A percentile compares a stretch with the other conserved stretches of the same genome.
phyloP scores from a whole-genome alignment of 2,329 filamentous ascomycete genomes.

The Penicillium hesseltinei region DNA sequence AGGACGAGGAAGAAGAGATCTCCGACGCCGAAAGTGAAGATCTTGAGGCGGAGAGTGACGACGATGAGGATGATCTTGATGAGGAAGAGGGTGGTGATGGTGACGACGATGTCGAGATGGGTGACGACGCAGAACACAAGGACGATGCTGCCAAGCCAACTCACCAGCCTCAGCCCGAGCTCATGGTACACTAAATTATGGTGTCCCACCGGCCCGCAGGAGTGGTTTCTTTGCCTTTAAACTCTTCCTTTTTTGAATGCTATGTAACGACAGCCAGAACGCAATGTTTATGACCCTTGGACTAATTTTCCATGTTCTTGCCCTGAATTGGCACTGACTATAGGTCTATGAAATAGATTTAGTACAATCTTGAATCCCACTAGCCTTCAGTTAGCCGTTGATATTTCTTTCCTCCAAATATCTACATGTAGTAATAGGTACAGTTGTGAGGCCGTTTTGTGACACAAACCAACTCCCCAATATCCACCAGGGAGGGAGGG shows the following conservation, averaged over 20 bases:
- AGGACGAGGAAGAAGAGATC: conserved; percentile 62
- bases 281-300: conserved; percentile 30
- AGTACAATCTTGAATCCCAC: conserved; percentile 8
- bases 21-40: conserved; percentile 77
- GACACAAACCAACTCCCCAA: background rate
- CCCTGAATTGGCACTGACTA: conserved; percentile 20
- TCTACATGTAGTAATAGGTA: background rate
- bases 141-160: conserved; percentile 33
- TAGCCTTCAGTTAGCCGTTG: background rate
- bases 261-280: conserved; percentile 31
- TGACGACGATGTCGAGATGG: conserved; percentile 59
- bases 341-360: conserved; percentile 30
- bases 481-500: too few species aligned
- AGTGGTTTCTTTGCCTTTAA: conserved; percentile 6
- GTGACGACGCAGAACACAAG: conserved; percentile 50
- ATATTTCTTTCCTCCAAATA: background rate
- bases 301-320: conserved; percentile 16
- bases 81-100: conserved; percentile 61
- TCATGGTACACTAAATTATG: conserved; percentile 47
- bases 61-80: conserved; percentile 67
- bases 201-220: conserved; percentile 2
- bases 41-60: conserved; percentile 73
- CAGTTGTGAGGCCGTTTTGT: background rate
- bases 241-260: conserved; percentile 22
- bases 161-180: conserved; percentile 40